phyloP scores from a whole-genome alignment of 1,139 yeast genomes.

The Magnusiomyces sp. region DNA sequence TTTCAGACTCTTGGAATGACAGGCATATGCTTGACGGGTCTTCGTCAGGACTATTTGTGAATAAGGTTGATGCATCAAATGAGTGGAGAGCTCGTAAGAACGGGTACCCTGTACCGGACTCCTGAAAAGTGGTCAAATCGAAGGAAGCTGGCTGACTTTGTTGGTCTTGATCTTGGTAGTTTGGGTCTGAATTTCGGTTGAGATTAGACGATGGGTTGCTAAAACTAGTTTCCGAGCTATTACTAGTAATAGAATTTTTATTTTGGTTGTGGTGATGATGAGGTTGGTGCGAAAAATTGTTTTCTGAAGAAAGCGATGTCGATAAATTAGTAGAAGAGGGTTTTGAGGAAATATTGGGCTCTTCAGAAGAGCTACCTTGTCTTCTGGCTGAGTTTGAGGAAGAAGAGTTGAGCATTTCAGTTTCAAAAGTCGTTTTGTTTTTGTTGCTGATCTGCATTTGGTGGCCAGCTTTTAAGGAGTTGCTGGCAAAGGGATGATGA shows the following conservation, averaged over 20 bases:
- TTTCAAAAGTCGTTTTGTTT: background rate
- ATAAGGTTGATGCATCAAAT: conserved; percentile 60
- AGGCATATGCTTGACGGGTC: conserved; percentile 70
- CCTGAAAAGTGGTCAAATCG: background rate
- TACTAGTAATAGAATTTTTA: too few species aligned
- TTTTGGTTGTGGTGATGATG: background rate
- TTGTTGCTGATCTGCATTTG: too few species aligned
- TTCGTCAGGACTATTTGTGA: conserved; percentile 35
- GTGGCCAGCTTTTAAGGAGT: too few species aligned
- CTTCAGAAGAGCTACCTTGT: background rate
- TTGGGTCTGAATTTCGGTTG: too few species aligned
- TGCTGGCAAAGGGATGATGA: too few species aligned
- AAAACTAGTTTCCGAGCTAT: too few species aligned
- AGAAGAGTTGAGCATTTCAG: background rate
- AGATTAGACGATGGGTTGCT: too few species aligned
- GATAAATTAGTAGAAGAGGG: background rate
- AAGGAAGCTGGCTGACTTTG: too few species aligned
- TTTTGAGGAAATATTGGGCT: background rate
- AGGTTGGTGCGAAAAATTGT: background rate
- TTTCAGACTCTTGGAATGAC: conserved; percentile 69
- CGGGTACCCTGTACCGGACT: conserved; percentile 20
- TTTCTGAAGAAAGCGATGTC: background rate
- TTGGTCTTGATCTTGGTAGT: too few species aligned
- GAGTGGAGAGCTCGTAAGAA: conserved; percentile 60
- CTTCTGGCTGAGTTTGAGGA: background rate